These are phyloP conservation scores for Bipolaris gigantea DNA, from an alignment of 2,329 filamentous ascomycete species.

Conservation along the genomic window DNA sequence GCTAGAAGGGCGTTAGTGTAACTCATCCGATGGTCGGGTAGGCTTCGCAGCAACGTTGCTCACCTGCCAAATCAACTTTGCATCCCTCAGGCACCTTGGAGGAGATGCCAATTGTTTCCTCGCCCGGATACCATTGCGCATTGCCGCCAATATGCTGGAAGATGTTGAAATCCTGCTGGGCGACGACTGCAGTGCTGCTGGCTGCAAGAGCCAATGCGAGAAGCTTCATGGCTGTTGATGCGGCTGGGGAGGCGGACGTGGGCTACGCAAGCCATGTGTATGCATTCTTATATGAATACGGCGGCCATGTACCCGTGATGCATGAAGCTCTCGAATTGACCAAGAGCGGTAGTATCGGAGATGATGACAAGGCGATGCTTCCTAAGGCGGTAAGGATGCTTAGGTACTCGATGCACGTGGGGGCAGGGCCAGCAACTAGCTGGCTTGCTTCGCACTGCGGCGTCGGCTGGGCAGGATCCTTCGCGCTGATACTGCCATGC, in stretches of 20 bases:
- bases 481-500: neutral
- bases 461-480: slow-evolving; percentile 1
- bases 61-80: slow-evolving; percentile 58
- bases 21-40: neutral
- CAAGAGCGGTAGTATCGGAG: slow-evolving; percentile 20
- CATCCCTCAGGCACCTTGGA: slow-evolving; percentile 59
- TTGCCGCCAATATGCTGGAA: slow-evolving; percentile 46
- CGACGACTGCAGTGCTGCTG: slow-evolving; percentile 12
- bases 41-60: neutral
- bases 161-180: slow-evolving; percentile 34
- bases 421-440: slow-evolving; percentile 2
- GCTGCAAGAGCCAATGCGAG: slow-evolving; percentile 19
- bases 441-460: slow-evolving; percentile 1
- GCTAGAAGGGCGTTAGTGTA: slow-evolving; percentile 34
- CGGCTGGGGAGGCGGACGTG: neutral
- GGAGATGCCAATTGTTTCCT: slow-evolving; percentile 58
- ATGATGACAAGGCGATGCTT: slow-evolving; percentile 27
- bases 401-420: slow-evolving; percentile 10
- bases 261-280: neutral
- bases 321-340: neutral
- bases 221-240: slow-evolving; percentile 22
- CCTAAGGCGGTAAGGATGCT: slow-evolving; percentile 21
- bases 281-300: slow-evolving; percentile 6
- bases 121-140: slow-evolving; percentile 45
- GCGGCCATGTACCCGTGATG: neutral